Evolutionary conservation across 345 rosid genomes (phyloP).

Genomic region (Ceriops decandra): DNA sequence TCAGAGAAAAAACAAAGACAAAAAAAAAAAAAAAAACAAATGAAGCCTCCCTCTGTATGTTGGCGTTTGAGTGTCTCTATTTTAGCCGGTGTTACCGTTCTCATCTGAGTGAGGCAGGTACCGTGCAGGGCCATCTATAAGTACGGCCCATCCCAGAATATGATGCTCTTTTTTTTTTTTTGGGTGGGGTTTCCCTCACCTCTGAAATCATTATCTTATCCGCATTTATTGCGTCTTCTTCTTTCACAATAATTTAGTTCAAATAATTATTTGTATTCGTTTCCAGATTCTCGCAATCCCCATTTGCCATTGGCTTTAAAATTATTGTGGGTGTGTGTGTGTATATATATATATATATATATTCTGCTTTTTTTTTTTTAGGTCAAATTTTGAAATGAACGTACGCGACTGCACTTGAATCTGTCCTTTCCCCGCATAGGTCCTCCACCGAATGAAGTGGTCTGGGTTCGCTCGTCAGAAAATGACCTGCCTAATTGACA

Average conservation of each 20-base stretch:
- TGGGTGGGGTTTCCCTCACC: no score
- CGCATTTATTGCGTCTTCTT: no score
- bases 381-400: neutral
- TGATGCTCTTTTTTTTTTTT: no score
- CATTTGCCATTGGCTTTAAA: neutral
- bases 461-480: neutral
- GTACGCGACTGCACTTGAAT: constrained; percentile 22
- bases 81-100: neutral
- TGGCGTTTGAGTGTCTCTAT: no score
- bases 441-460: constrained; percentile 24
- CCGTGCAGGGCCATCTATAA: constrained; percentile 7
- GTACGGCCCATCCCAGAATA: constrained; percentile 9
- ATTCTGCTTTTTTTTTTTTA: neutral
- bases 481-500: neutral
- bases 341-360: neutral
- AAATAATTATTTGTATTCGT: neutral
- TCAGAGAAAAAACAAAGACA: no score
- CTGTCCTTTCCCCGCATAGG: constrained; percentile 26
- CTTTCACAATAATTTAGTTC: no score
- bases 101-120: constrained; percentile 17
- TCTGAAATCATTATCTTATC: no score
- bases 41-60: no score
- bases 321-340: no score
- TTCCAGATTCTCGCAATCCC: no score
- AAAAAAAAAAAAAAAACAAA: no score